Evolutionary conservation across 2,329 filamentous ascomycete genomes (phyloP).

Genomic region (Trichoderma cornu-damae): DNA sequence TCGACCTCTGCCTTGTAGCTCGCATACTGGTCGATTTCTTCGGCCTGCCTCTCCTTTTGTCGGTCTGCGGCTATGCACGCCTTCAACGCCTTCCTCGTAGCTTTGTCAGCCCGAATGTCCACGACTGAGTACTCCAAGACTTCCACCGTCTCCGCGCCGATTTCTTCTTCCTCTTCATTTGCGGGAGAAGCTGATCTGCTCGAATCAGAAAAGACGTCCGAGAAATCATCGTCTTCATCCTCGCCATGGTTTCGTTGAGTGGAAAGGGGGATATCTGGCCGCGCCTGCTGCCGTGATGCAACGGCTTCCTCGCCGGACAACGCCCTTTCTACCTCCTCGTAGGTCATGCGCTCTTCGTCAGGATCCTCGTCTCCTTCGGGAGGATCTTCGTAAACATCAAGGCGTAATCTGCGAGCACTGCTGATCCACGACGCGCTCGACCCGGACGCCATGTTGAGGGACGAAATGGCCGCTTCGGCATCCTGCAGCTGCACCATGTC

Average conservation of each 20-base stretch:
- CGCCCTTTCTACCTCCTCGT: constrained; percentile 41
- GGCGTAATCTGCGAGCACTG: constrained; percentile 44
- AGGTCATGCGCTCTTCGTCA: constrained; percentile 35
- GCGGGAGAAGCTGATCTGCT: constrained; percentile 11
- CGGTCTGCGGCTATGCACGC: constrained; percentile 39
- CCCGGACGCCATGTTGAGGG: constrained; percentile 40
- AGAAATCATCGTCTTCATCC: constrained; percentile 21
- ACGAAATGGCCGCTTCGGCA: constrained; percentile 45
- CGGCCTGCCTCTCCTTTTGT: constrained; percentile 41
- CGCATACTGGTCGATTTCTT: constrained; percentile 37
- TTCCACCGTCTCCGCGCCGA: constrained; percentile 40
- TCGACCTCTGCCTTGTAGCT: constrained; percentile 40
- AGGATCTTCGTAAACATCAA: constrained; percentile 43
- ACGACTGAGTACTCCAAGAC: constrained; percentile 39
- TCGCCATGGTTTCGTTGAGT: constrained; percentile 13
- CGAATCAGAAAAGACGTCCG: constrained; percentile 19
- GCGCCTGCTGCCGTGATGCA: background rate
- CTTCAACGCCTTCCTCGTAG: constrained; percentile 35
- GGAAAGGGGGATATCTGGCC: background rate
- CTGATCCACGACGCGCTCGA: constrained; percentile 42
- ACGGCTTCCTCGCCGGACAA: constrained; percentile 25
- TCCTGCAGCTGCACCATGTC: constrained; percentile 40
- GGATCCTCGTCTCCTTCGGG: constrained; percentile 23
- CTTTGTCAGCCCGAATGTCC: constrained; percentile 35
- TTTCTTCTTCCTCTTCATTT: constrained; percentile 29